These are phyloP conservation scores for Dipodascopsis uninucleata DNA, from an alignment of 805 yeast species.

Conservation along the genomic window DNA sequence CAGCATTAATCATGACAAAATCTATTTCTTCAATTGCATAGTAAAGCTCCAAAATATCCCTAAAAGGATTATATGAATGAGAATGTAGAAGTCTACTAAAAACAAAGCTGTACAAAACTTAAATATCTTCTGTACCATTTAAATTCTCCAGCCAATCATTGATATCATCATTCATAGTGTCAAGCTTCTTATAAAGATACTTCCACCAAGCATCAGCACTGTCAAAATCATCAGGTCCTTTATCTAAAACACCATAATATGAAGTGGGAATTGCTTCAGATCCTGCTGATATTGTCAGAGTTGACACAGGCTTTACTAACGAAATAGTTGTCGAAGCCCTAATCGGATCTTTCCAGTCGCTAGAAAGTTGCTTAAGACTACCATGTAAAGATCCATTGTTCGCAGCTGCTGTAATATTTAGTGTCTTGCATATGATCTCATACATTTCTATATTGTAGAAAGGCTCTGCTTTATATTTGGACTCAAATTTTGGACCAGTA, in stretches of 20 bases:
- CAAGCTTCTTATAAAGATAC: conserved; percentile 9
- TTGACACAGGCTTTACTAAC: too few species aligned
- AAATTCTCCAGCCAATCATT: conserved; percentile 16
- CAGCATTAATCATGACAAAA: not conserved
- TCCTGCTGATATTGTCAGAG: not conserved
- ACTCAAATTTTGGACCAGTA: conserved; percentile 69
- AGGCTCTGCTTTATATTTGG: conserved; percentile 50
- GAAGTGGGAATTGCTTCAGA: conserved; percentile 2
- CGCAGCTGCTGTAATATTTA: conserved; percentile 49
- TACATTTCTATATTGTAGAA: conserved; percentile 72
- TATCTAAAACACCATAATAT: not conserved
- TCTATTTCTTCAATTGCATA: not conserved
- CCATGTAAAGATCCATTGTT: conserved; percentile 52
- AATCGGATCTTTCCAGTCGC: conserved; percentile 31
- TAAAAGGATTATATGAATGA: too few species aligned
- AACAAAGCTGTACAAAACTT: not conserved
- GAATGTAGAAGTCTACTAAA: not conserved
- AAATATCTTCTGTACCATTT: conserved; percentile 3
- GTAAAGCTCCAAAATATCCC: not conserved
- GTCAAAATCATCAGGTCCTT: not conserved
- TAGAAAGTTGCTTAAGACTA: conserved; percentile 28
- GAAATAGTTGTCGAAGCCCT: not conserved
- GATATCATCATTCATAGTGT: conserved; percentile 12
- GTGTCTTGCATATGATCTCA: conserved; percentile 65
- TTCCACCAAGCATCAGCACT: conserved; percentile 4